Evolutionary conservation across 2,329 filamentous ascomycete species (phyloP).

Genomic region (Penicillium sclerotigenum): DNA sequence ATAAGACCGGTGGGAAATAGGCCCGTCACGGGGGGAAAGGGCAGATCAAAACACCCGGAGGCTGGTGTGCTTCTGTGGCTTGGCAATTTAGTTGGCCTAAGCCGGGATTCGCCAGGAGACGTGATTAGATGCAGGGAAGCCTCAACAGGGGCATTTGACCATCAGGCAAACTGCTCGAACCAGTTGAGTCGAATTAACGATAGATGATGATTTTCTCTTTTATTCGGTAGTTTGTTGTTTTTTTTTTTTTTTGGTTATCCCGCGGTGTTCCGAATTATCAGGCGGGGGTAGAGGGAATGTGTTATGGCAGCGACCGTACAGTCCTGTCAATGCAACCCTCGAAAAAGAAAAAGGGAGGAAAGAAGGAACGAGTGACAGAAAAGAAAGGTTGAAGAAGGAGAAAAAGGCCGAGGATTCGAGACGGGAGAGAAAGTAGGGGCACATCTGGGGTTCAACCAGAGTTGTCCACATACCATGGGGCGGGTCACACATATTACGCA

Average conservation of each 20-base stretch:
- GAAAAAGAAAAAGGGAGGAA: neutral
- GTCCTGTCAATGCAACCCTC: neutral
- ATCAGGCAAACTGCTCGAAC: neutral
- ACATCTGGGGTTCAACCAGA: slow-evolving; percentile 9
- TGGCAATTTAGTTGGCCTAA: slow-evolving; percentile 2
- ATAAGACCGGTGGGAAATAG: slow-evolving; percentile 9
- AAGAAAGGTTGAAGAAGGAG: neutral
- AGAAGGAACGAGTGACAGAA: slow-evolving; percentile 3
- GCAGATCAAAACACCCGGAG: neutral
- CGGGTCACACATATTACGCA: slow-evolving; percentile 3
- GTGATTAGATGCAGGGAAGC: neutral
- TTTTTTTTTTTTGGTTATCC: neutral
- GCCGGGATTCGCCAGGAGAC: slow-evolving; percentile 1
- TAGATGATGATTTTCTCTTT: neutral
- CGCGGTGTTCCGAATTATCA: neutral
- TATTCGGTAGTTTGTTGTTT: neutral
- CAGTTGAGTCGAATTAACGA: neutral
- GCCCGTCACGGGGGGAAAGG: neutral
- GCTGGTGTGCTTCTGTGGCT: slow-evolving; percentile 5
- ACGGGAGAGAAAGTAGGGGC: slow-evolving; percentile 7
- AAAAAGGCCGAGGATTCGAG: neutral
- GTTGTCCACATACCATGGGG: slow-evolving; percentile 11
- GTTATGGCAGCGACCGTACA: slow-evolving; percentile 1
- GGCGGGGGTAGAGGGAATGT: neutral
- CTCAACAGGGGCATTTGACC: neutral